phyloP scores from a whole-genome alignment of 192 early-diverging fungal species.

The Dissophora ornata region DNA sequence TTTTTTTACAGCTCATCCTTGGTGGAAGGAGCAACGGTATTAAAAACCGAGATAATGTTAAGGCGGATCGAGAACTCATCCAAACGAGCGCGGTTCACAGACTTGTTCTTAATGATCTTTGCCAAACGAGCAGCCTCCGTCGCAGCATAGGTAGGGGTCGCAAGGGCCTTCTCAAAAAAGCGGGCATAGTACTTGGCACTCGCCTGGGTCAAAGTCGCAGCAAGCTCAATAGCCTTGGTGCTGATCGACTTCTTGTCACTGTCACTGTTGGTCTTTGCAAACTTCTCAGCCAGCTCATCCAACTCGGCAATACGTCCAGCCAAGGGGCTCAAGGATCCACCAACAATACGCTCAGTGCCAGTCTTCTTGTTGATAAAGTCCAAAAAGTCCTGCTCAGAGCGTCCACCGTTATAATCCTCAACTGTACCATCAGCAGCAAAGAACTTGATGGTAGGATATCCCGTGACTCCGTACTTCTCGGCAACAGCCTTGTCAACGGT shows the following conservation, averaged over 20 bases:
- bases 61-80: constrained; percentile 89
- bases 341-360: constrained; percentile 80
- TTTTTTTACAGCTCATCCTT: constrained; percentile 50
- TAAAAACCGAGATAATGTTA: constrained; percentile 78
- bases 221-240: constrained; percentile 57
- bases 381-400: constrained; percentile 84
- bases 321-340: constrained; percentile 68
- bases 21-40: neutral
- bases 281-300: constrained; percentile 69
- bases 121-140: constrained; percentile 86
- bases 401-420: constrained; percentile 80
- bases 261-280: constrained; percentile 63
- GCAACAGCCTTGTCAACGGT: constrained; percentile 75
- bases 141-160: constrained; percentile 74
- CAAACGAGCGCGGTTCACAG: constrained; percentile 73
- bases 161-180: constrained; percentile 88
- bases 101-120: constrained; percentile 79
- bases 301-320: constrained; percentile 74
- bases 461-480: constrained; percentile 75
- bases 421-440: constrained; percentile 74
- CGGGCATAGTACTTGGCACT: constrained; percentile 88
- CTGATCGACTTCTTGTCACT: constrained; percentile 65
- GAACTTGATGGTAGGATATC: constrained; percentile 95
- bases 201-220: constrained; percentile 52
- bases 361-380: constrained; percentile 92